phyloP scores from a whole-genome alignment of 345 rosid genomes.

The Conringia planisiliqua region DNA sequence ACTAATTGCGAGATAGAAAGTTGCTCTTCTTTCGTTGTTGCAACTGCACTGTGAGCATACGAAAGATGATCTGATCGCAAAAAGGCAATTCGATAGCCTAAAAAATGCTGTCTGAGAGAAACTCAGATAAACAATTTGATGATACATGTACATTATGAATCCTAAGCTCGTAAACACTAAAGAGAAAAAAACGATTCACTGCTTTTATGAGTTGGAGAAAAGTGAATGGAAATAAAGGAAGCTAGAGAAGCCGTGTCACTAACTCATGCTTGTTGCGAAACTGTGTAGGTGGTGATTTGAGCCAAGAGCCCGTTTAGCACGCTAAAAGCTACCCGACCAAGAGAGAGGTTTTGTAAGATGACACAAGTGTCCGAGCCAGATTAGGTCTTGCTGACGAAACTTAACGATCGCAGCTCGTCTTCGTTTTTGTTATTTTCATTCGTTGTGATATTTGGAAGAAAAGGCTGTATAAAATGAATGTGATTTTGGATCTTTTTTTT shows the following conservation, averaged over 20 bases:
- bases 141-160: neutral
- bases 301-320: neutral
- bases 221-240: neutral
- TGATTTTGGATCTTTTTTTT: neutral
- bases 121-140: conserved; percentile 3
- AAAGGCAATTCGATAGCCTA: neutral
- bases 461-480: conserved; percentile 11
- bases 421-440: neutral
- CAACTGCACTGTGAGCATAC: neutral
- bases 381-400: neutral
- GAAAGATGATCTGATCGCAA: neutral
- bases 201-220: neutral
- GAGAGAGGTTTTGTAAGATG: conserved; percentile 13
- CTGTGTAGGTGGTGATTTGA: conserved; percentile 26
- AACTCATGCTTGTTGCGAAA: conserved; percentile 21
- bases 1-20: neutral
- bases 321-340: neutral
- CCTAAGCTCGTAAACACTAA: neutral
- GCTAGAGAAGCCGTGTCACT: conserved; percentile 7
- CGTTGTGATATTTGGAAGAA: conserved; percentile 1
- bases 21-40: neutral
- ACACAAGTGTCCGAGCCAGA: neutral
- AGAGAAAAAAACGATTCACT: neutral
- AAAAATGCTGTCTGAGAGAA: neutral
- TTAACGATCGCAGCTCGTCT: neutral